Percentiles rank a stretch among this genome's conserved stretches.
These are phyloP conservation scores for Lenzites betulinus DNA, from an alignment of 768 basidiomycete genomes.

Conservation along the genomic window DNA sequence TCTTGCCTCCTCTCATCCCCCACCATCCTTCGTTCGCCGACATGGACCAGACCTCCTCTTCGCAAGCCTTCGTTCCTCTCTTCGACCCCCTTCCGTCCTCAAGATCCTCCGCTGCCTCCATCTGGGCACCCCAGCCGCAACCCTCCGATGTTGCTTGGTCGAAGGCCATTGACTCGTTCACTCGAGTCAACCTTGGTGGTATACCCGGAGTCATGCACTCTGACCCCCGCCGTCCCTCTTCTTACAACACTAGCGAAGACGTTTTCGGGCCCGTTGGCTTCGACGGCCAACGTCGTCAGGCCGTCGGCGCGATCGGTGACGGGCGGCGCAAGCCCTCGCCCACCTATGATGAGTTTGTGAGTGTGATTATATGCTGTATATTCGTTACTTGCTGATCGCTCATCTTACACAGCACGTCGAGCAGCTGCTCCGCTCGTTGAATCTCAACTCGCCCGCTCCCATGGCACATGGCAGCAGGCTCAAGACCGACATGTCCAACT, in stretches of 20 bases:
- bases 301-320: constrained; percentile 77
- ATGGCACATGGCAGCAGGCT: constrained; percentile 41
- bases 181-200: constrained; percentile 41
- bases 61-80: constrained; percentile 29
- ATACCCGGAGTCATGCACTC: constrained; percentile 16
- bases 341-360: constrained; percentile 56
- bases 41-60: constrained; percentile 26
- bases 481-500: constrained; percentile 43
- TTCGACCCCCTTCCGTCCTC: constrained; percentile 27
- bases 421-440: constrained; percentile 75
- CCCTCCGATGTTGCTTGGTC: constrained; percentile 70
- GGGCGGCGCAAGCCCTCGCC: constrained; percentile 67
- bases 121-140: constrained; percentile 85
- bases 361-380: constrained; percentile 27
- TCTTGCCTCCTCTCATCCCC: constrained; percentile 11
- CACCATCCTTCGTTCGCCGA: constrained; percentile 7
- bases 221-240: constrained; percentile 30
- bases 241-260: constrained; percentile 52
- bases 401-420: constrained; percentile 63
- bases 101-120: constrained; percentile 45
- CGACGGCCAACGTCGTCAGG: constrained; percentile 43
- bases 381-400: constrained; percentile 25
- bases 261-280: constrained; percentile 61
- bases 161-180: constrained; percentile 61
- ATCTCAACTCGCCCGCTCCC: constrained; percentile 76